Conservation (phyloP, 1,139 yeast species). For the Protomyces inouyei region DNA sequence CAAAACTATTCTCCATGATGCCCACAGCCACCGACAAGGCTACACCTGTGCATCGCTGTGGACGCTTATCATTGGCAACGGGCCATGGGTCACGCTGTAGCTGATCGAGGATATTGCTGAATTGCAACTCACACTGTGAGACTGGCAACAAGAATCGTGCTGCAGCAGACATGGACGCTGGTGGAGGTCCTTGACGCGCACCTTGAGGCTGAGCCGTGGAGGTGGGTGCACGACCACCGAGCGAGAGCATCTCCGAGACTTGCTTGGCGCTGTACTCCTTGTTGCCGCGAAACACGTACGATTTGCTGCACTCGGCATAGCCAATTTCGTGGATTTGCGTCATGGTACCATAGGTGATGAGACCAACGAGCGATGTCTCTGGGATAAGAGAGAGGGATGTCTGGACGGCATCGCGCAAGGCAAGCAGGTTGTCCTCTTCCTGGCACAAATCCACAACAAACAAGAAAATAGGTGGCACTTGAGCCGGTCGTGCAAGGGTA, state of each 20-base stretch:
- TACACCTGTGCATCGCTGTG: conserved; percentile 88
- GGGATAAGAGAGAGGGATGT: conserved; percentile 81
- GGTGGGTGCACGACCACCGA: conserved; percentile 41
- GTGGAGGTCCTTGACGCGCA: conserved; percentile 34
- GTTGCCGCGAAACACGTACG: conserved; percentile 88
- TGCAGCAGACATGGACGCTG: conserved; percentile 42
- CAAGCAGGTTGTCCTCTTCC: conserved; percentile 85
- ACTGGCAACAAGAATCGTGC: conserved; percentile 80
- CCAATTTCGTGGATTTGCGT: conserved; percentile 84
- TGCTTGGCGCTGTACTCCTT: conserved; percentile 77
- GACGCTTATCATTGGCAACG: conserved; percentile 78
- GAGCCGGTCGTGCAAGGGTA: conserved; percentile 80
- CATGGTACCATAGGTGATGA: conserved; percentile 88
- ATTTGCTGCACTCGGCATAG: conserved; percentile 67
- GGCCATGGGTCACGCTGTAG: conserved; percentile 89
- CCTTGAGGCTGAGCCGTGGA: conserved; percentile 42
- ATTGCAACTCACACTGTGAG: conserved; percentile 79
- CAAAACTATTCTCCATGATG: conserved; percentile 76
- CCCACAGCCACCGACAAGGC: conserved; percentile 83
- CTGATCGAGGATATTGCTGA: conserved; percentile 73
- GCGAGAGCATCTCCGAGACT: conserved; percentile 67
- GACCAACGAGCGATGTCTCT: conserved; percentile 86
- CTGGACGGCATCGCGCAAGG: conserved; percentile 80
- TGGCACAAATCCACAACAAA: conserved; percentile 92
- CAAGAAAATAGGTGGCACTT: conserved; percentile 85